Evolutionary conservation across 2,329 filamentous ascomycete species (phyloP), one percentile per base, ranked within the genome.

Genomic region (Stenocarpella maydis): DNA sequence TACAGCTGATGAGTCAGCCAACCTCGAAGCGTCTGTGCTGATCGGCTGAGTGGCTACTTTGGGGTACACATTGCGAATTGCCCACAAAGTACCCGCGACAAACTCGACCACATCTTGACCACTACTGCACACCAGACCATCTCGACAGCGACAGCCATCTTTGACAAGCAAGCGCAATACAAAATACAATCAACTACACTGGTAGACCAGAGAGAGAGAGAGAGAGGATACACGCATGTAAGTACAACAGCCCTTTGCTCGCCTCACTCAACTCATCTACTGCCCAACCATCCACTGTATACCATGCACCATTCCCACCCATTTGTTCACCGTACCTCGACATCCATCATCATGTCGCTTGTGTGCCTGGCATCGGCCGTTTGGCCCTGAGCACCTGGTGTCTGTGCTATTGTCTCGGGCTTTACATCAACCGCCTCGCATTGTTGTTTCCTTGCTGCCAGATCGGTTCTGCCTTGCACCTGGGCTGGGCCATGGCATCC

Each of bases 81-180:
- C 26, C 10, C 41, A 63, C 43, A 63, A 63, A 45, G 58, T 63
- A 63, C 58, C 58, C 37, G 58, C 58, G 58, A 63, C 58, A 63
- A 63, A 34, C 8, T 63, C 43, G 45, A 49, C 41, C 39, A 37
- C 43, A 24, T 19, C 43, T 28, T n/a, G n/a, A 15, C 19, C 34
- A 34, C 31, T 4, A 34, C 34, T 2, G 12, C 52, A 15, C 14
- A 50, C 47, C 24, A 21, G 39, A 31, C 24, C 14, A 60, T 37
- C 34, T 37, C 34, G 10, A 60, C 26, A 34, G 9, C 28, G 17
- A n/a, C 55, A n/a, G n/a, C n/a, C n/a, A n/a, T n/a, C n/a, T n/a
- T n/a, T n/a, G n/a, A n/a, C n/a, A n/a, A n/a, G n/a, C n/a, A n/a
- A n/a, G n/a, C n/a, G 17, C 49, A 39, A 28, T n/a, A 49, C 34